These are phyloP conservation scores for Exophiala oligosperma DNA, from an alignment of 2,329 filamentous ascomycete species.

Conservation along the genomic window DNA sequence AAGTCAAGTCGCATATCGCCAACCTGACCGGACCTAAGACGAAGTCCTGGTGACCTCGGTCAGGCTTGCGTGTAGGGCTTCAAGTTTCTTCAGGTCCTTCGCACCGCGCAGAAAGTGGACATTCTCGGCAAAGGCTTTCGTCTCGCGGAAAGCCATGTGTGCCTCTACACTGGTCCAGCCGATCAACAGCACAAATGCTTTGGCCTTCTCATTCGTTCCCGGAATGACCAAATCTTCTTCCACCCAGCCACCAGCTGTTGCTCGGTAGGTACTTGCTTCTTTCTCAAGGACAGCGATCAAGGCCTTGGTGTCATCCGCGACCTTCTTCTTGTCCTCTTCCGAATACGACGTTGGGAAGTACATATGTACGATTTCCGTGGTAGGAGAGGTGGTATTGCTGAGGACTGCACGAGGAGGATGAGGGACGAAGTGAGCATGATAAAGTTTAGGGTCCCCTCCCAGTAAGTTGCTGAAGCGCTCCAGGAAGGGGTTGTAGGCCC, in stretches of 20 bases:
- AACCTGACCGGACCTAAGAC: neutral
- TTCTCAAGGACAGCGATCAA: slow-evolving; percentile 19
- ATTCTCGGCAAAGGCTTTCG: slow-evolving; percentile 36
- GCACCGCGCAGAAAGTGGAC: slow-evolving; percentile 22
- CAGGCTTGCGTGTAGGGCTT: slow-evolving; percentile 23
- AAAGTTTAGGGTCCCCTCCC: slow-evolving; percentile 12
- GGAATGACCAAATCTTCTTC: slow-evolving; percentile 33
- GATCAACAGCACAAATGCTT: slow-evolving; percentile 32
- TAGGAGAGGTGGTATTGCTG: slow-evolving; percentile 17
- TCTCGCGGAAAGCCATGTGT: slow-evolving; percentile 38
- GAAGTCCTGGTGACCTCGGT: slow-evolving; percentile 1
- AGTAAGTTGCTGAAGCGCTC: slow-evolving; percentile 25
- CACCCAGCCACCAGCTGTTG: slow-evolving; percentile 28
- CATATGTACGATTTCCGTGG: slow-evolving; percentile 26
- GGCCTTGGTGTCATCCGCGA: slow-evolving; percentile 12
- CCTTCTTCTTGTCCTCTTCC: slow-evolving; percentile 15
- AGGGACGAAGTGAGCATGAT: slow-evolving; percentile 26
- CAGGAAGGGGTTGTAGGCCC: slow-evolving; percentile 27
- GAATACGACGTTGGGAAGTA: slow-evolving; percentile 23
- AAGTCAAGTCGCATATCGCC: neutral
- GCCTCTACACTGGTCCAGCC: slow-evolving; percentile 42
- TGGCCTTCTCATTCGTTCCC: slow-evolving; percentile 32
- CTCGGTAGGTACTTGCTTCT: slow-evolving; percentile 23
- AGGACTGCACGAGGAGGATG: slow-evolving; percentile 26
- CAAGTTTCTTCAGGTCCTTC: slow-evolving; percentile 25